Base-by-base conservation (phyloP, 1,139 yeast species). In the Debaryomyces nepalensis region DNA sequence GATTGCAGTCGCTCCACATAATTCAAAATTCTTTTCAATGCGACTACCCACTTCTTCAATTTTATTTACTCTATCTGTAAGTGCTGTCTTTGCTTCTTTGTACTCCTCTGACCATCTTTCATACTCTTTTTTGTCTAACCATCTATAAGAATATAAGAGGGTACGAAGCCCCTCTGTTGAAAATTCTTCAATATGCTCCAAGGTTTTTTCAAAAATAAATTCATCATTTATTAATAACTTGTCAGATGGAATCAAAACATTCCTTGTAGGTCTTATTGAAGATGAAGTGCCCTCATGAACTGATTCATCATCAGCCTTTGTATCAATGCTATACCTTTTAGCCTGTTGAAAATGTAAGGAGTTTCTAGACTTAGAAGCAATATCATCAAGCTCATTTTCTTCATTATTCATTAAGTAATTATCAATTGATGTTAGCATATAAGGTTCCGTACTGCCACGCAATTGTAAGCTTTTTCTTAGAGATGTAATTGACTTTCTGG, bases 141-240 rank as follows among this genome's bases (percentile, higher is more conserved):
- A 87, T 52, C 80, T 81, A 64, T 79, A 89, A 1, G 90, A 84
- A 60, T 90, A 95, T 49, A 95, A 63, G 48, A 93, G 74, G 0
- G 99, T 95, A 57, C 99, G 78, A 46, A 93, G 70, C 1, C 99
- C 99, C 51, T 93, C 98, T 0, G 95, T 85, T 0, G 98, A 90
- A 59, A 91, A 93, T 46, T 88, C 96, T 53, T 93, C 98, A 43
- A 95, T 79, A 52, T 95, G 97, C 53, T 88, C 87, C 44, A 93
- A 69, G 0, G 98, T 93, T 50, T 81, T 82, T 58, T 91, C 97
- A 43, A 91, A 63, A 5, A 91, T 72, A 55, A 79, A 88, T 49
- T 81, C 90, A 16, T 89, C 96, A 55, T 88, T 86, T n/a, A 76
- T 61, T 8, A 87, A 71, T 33, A 88, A 59, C 26, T 71, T 73